Base-by-base conservation (phyloP, 257 asterid species). In the Anisodus tanguticus region DNA sequence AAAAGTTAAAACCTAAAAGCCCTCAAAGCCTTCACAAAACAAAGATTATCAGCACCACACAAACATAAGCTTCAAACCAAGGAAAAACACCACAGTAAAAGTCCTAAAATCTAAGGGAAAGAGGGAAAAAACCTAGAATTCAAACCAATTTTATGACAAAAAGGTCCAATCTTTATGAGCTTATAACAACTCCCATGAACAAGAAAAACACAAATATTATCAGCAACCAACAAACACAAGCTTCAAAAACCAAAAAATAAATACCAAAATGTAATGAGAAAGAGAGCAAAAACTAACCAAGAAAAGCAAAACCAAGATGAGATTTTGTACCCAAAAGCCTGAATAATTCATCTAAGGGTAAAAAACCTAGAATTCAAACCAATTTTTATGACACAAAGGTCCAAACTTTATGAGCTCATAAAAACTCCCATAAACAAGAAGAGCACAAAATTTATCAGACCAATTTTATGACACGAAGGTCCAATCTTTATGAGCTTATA, bases 401-500 rank as follows among this genome's bases (percentile, higher is more conserved):
- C 26, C 26, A 22, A 22, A 22, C 26, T 22, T 22, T 22, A 22
- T 22, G 26, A 22, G 26, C 26, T 22, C 26, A 22, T 22, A 22
- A 22, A 22, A 22, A 22, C 26, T 22, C 26, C 26, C 26, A 22
- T 22, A 22, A 22, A 22, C 26, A 22, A 22, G 26, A 22, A 22
- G 26, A 22, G 26, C 26, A 22, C 26, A 22, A 22, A 22, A 22
- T 22, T 22, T 22, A 22, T 22, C 26, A 22, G 26, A 7, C 45
- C 81, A 74, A 74, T 76, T 51, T 15, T 10, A 76, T 51, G 63
- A 76, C 63, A 51, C 45, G 51, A 76, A 76, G 81, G 63, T 26
- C 63, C 62, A 1, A 51, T 19, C 45, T 74, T 74, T 49, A 74
- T 74, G 39, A 74, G 62, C 62, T 74, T 19, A 49, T 12, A 51